Evolutionary conservation across 441 rosid species (phyloP).

Genomic region (Sinapis alba): DNA sequence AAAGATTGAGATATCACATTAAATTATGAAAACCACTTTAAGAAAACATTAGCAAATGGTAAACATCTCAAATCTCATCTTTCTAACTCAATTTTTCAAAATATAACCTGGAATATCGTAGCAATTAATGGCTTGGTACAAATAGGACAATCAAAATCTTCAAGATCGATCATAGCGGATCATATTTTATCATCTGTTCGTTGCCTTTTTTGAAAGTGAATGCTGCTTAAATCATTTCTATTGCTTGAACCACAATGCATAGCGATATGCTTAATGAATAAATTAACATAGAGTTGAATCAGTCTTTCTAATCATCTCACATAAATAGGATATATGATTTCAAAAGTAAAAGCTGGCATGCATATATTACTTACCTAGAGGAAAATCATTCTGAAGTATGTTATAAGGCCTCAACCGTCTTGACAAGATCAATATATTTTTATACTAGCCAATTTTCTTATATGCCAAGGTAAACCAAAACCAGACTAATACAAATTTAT

Average conservation of each 20-base stretch:
- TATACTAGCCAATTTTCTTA: background rate
- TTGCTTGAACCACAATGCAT: slow-evolving; percentile 1
- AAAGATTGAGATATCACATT: background rate
- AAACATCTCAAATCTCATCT: background rate
- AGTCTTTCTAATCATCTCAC: background rate
- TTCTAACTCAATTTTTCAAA: background rate
- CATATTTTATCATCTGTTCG: background rate
- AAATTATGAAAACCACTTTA: background rate
- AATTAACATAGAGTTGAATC: background rate
- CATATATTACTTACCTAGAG: background rate
- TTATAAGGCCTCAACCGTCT: background rate
- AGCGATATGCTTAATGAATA: background rate
- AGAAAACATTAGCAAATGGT: background rate
- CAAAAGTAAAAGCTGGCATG: background rate
- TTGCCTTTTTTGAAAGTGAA: background rate
- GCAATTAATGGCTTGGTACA: background rate
- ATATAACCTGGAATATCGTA: background rate
- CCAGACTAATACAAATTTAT: background rate
- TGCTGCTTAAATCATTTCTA: background rate
- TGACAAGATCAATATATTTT: background rate
- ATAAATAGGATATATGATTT: background rate
- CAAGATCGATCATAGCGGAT: background rate
- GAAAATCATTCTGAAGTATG: background rate
- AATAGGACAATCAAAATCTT: background rate
- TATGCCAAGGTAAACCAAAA: background rate